Evolutionary conservation across 1,139 yeast genomes (phyloP).

Genomic region (Kurtzmaniella quercitrusa): DNA sequence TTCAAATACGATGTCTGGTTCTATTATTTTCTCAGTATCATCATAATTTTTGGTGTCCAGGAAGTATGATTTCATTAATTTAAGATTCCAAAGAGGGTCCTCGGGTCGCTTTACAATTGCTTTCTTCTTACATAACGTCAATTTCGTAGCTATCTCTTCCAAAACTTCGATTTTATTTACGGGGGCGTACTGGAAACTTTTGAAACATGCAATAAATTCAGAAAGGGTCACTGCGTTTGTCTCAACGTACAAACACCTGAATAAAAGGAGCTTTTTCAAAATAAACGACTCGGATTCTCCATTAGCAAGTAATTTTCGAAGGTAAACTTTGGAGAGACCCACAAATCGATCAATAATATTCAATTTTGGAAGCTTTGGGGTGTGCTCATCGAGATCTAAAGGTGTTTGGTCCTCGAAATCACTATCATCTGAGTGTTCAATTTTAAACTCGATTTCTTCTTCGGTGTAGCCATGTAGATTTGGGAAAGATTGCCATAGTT

Average conservation of each 20-base stretch:
- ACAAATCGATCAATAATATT: background rate
- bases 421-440: slow-evolving; percentile 35
- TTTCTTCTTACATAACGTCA: background rate
- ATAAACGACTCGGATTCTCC: slow-evolving; percentile 29
- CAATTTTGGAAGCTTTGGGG: background rate
- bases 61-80: background rate
- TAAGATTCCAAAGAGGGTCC: background rate
- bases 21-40: background rate
- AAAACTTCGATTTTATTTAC: slow-evolving; percentile 6
- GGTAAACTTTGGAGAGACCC: slow-evolving; percentile 9
- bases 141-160: background rate
- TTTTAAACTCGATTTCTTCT: slow-evolving; percentile 11
- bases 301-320: slow-evolving; percentile 14
- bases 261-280: slow-evolving; percentile 24
- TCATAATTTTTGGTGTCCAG: background rate
- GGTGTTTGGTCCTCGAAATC: slow-evolving; percentile 16
- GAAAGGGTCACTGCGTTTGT: slow-evolving; percentile 9
- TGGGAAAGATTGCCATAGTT: background rate
- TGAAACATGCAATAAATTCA: slow-evolving; percentile 11
- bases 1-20: background rate
- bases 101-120: background rate
- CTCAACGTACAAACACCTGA: slow-evolving; percentile 16
- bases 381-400: slow-evolving; percentile 6
- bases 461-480: background rate
- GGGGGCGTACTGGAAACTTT: slow-evolving; percentile 12